Conservation (phyloP, 2,329 filamentous ascomycete species). For the Huntiella savannae region DNA sequence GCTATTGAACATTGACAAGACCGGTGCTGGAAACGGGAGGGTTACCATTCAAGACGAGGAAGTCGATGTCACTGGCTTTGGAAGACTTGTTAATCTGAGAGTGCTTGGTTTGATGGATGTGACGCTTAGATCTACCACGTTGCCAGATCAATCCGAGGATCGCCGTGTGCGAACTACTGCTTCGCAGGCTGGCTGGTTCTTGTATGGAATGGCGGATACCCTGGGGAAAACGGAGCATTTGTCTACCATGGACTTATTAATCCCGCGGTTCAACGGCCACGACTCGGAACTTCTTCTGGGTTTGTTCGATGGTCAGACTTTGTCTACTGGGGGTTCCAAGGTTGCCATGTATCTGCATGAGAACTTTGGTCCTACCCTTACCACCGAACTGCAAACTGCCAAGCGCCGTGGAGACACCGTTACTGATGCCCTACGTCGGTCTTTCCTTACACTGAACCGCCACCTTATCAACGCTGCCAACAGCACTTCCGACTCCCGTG, state of each 20-base stretch:
- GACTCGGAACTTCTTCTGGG: conserved; percentile 81
- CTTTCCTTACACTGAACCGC: conserved; percentile 83
- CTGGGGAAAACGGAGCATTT: conserved; percentile 84
- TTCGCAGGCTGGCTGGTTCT: conserved; percentile 74
- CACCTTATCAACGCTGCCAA: conserved; percentile 74
- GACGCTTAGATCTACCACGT: conserved; percentile 77
- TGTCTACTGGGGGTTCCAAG: conserved; percentile 78
- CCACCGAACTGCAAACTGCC: conserved; percentile 58
- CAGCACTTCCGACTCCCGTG: conserved; percentile 59
- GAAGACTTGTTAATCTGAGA: conserved; percentile 60
- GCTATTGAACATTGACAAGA: conserved; percentile 70
- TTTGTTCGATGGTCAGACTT: conserved; percentile 88
- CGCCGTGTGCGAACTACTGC: conserved; percentile 90
- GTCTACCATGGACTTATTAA: conserved; percentile 87
- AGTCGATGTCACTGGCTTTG: conserved; percentile 60
- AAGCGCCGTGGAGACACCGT: conserved; percentile 52
- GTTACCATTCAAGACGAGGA: conserved; percentile 2
- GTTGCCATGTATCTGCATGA: conserved; percentile 94
- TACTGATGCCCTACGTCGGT: conserved; percentile 62
- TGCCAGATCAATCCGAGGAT: conserved; percentile 90
- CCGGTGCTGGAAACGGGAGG: conserved; percentile 16
- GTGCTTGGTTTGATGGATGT: conserved; percentile 95
- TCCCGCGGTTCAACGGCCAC: conserved; percentile 75
- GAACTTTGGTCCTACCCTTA: conserved; percentile 76
- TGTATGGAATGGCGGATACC: conserved; percentile 95